Evolutionary conservation across 805 yeast genomes (phyloP).

Genomic region (Pichia heedii): DNA sequence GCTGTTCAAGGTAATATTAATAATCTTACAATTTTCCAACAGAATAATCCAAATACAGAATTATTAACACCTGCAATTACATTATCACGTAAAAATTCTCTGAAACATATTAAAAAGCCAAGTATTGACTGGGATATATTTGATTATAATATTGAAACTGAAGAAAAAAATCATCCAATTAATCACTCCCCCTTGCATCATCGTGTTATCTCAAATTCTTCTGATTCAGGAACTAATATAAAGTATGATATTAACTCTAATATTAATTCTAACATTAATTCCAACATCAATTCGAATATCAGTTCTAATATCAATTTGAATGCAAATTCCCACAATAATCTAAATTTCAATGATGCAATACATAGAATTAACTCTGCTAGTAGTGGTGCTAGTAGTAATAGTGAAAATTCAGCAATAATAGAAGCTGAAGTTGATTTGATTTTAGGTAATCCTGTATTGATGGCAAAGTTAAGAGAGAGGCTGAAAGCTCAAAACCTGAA

Average conservation of each 20-base stretch:
- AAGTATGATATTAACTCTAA: background rate
- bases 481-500: background rate
- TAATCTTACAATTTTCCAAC: background rate
- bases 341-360: background rate
- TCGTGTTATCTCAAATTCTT: background rate
- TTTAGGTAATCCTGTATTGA: conserved; percentile 12
- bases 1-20: conserved; percentile 1
- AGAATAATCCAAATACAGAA: background rate
- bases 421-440: conserved; percentile 15
- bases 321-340: background rate
- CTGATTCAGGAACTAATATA: background rate
- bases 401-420: conserved; percentile 1
- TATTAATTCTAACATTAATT: background rate
- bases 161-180: background rate
- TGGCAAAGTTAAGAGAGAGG: conserved; percentile 8
- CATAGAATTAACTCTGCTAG: conserved; percentile 1
- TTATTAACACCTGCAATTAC: conserved; percentile 5
- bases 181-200: background rate
- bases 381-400: conserved; percentile 7
- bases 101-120: conserved; percentile 11
- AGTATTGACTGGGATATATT: conserved; percentile 16
- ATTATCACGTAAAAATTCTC: conserved; percentile 7
- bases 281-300: background rate
- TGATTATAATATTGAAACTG: conserved; percentile 4
- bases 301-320: background rate